Evolutionary conservation across 2,329 filamentous ascomycete species (phyloP), one percentile per base, ranked within the genome.

Genomic region (Escovopsis weberi): DNA sequence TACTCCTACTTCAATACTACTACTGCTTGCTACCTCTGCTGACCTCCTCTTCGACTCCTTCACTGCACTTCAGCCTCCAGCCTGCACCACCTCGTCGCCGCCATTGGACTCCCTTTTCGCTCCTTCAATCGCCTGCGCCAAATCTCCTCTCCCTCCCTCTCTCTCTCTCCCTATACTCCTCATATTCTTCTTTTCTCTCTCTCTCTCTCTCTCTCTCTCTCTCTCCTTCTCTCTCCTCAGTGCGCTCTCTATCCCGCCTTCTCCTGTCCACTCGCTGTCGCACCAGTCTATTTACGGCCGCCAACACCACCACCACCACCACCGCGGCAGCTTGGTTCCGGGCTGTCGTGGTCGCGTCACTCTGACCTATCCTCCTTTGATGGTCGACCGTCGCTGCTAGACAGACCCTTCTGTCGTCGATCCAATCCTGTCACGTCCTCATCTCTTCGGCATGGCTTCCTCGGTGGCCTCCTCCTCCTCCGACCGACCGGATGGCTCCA

Each of bases 1-100:
- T 32, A 32, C 28, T 32, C 8, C 28, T 32, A 32, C 28, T 9
- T 23, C 23, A 23, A 23, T 23, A 6, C 6, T 30, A 30, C 28
- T 30, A 30, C 28, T 32, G 11, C 28, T 9, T 32, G 11, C 28
- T 9, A 32, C 28, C 28, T 23, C 23, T 49, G 67, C 70, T 12
- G 74, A 80, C 52, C 61, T 66, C 41, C 66, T 72, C 6, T 65
- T 76, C 50, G 55, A 64, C 1, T 65, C 59, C 15, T 78, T 80
- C 44, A 70, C 50, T 56, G 60, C 15, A 32, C 28, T 32, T 9
- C 7, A 9, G 8, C 28, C 28, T 6, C 28, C 28, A 10, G 28
- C 28, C 28, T 32, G 28, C 28, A 32, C 28, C 28, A 9, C 28
- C 8, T 11, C 28, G 28, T 3, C 28, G 11, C 35, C 35, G 23